phyloP scores from a whole-genome alignment of 2,329 filamentous ascomycete species.

The Colletotrichum graminicola region DNA sequence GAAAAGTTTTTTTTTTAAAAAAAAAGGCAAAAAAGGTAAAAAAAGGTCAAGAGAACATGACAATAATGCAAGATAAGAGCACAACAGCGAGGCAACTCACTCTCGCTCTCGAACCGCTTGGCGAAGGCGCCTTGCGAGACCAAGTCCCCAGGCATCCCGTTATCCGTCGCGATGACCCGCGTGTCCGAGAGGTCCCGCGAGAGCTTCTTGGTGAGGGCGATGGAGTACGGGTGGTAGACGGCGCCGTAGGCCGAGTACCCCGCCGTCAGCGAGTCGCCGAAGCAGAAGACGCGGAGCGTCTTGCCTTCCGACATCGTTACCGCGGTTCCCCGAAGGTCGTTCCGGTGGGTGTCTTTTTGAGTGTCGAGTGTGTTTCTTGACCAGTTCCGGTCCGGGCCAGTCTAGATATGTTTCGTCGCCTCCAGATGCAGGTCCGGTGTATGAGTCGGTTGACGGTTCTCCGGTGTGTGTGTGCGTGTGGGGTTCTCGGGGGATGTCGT shows the following conservation, averaged over 20 bases:
- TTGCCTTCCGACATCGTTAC: slow-evolving; percentile 23
- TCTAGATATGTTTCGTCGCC: background rate
- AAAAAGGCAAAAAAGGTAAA: too few species aligned
- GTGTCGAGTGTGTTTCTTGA: background rate
- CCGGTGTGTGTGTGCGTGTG: background rate
- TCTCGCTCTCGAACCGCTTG: slow-evolving; percentile 50
- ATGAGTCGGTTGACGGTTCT: background rate
- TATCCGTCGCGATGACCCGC: slow-evolving; percentile 57
- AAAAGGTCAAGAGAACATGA: too few species aligned
- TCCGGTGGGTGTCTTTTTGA: background rate
- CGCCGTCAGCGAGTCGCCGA: slow-evolving; percentile 73
- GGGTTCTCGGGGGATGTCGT: background rate
- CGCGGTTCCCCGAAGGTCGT: background rate
- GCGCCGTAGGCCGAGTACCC: slow-evolving; percentile 62
- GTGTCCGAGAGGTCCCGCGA: slow-evolving; percentile 58
- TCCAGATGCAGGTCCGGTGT: background rate
- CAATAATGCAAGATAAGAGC: background rate
- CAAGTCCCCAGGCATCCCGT: slow-evolving; percentile 65
- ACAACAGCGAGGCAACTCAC: slow-evolving; percentile 45
- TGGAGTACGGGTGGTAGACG: slow-evolving; percentile 65
- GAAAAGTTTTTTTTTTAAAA: too few species aligned
- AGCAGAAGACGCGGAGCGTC: slow-evolving; percentile 69
- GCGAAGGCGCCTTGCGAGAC: slow-evolving; percentile 53
- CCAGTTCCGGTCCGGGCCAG: background rate
- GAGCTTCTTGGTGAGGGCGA: slow-evolving; percentile 61